Evolutionary conservation across 78 protist species (phyloP).

Genomic region (Creolimax fragrantissima): DNA sequence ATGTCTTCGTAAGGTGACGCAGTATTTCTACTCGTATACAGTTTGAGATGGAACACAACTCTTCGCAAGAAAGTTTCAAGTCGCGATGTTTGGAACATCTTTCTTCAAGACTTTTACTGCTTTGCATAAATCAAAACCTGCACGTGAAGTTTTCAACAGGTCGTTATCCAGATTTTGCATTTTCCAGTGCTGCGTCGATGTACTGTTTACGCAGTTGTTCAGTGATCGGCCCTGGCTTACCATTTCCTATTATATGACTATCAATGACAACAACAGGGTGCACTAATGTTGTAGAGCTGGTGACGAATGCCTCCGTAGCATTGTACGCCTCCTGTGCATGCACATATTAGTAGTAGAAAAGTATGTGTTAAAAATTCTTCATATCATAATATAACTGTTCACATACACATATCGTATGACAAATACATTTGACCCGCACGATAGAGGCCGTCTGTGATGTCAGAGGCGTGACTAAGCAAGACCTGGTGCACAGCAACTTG

Average conservation of each 20-base stretch:
- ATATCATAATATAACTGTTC: not conserved
- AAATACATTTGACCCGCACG: not conserved
- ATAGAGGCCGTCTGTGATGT: not conserved
- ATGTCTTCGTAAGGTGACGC: too few relatives aligned
- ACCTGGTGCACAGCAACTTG: not conserved
- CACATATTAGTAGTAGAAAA: not conserved
- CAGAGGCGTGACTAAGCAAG: not conserved
- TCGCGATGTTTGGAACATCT: too few relatives aligned
- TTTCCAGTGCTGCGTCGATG: not conserved
- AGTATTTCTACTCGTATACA: too few relatives aligned
- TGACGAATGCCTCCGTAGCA: not conserved
- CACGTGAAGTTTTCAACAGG: too few relatives aligned
- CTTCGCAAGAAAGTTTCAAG: too few relatives aligned
- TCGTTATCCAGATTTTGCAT: too few relatives aligned
- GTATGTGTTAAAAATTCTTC: not conserved
- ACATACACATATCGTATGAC: not conserved
- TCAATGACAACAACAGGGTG: not conserved
- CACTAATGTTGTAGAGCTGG: not conserved
- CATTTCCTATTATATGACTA: not conserved
- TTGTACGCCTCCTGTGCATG: not conserved
- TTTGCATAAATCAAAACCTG: too few relatives aligned
- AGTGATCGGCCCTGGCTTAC: not conserved
- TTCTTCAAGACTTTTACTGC: too few relatives aligned
- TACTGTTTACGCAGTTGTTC: not conserved
- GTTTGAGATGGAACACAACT: too few relatives aligned